Conservation (phyloP, 164 flowering plant genomes). For the Annona squamosa region DNA sequence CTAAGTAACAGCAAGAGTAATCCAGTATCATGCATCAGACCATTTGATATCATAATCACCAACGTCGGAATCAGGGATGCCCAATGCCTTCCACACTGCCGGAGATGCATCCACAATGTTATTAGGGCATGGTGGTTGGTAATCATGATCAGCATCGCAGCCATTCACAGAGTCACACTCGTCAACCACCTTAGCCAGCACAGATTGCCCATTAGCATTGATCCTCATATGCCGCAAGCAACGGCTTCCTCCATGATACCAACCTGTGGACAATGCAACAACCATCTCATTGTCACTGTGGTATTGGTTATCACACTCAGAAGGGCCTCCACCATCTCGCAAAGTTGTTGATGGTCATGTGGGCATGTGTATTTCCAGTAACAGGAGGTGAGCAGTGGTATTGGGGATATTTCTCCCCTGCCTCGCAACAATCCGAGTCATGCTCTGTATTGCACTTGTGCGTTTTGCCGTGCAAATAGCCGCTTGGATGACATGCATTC, state of each 20-base stretch:
- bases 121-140: slow-evolving; percentile 6
- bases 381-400: slow-evolving; percentile 9
- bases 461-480: slow-evolving; percentile 3
- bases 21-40: slow-evolving; percentile 4
- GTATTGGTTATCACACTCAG: slow-evolving; percentile 12
- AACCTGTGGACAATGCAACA: slow-evolving; percentile 7
- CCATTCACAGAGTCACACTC: slow-evolving; percentile 11
- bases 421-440: background rate
- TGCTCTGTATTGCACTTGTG: background rate
- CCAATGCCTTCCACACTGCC: slow-evolving; percentile 12
- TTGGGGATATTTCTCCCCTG: background rate
- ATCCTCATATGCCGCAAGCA: slow-evolving; percentile 3
- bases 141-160: slow-evolving; percentile 6
- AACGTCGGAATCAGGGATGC: background rate
- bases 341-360: slow-evolving; percentile 8
- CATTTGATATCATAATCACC: slow-evolving; percentile 1
- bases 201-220: slow-evolving; percentile 8
- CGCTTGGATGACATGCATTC: background rate
- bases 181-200: slow-evolving; percentile 10
- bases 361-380: slow-evolving; percentile 3
- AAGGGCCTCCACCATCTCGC: slow-evolving; percentile 15
- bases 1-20: no score
- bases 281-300: slow-evolving; percentile 1
- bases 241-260: slow-evolving; percentile 8
- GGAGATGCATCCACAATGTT: slow-evolving; percentile 10